A percentile compares a stretch with the other conserved stretches of the same genome.
phyloP scores from a whole-genome alignment of 2,329 filamentous ascomycete species.

The Fusarium sp. region DNA sequence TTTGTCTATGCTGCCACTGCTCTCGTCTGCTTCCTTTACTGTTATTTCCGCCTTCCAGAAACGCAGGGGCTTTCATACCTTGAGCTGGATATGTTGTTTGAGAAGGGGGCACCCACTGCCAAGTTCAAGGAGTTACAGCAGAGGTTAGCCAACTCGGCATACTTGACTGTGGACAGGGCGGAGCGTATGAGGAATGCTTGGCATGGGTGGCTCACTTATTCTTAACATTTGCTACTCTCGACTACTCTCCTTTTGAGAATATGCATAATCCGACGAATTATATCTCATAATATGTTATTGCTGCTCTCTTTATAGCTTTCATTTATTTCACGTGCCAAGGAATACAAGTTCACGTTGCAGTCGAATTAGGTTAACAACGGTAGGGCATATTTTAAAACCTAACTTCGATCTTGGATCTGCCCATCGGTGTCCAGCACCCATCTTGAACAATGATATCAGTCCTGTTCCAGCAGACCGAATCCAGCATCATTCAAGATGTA shows the following conservation, averaged over 20 bases:
- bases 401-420: not conserved
- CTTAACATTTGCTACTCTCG: conserved; percentile 8
- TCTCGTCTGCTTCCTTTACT: conserved; percentile 40
- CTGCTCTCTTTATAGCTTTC: rapidly evolving
- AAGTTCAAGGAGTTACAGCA: conserved; percentile 49
- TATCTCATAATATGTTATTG: not conserved
- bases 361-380: not conserved
- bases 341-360: rapidly evolving
- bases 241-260: rapidly evolving
- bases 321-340: rapidly evolving
- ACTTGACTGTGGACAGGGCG: conserved; percentile 28
- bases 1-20: conserved; percentile 39
- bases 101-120: conserved; percentile 38
- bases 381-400: not conserved
- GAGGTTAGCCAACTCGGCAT: conserved; percentile 35
- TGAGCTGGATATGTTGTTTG: conserved; percentile 48
- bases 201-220: conserved; percentile 44
- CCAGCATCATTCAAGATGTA: not conserved
- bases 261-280: not conserved
- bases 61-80: conserved; percentile 44
- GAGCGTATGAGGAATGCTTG: conserved; percentile 44
- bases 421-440: conserved; percentile 21
- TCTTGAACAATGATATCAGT: not conserved
- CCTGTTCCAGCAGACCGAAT: not conserved
- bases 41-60: conserved; percentile 47